Evolutionary conservation across 768 basidiomycete genomes (phyloP).

Genomic region (Leccinum uliginosum): DNA sequence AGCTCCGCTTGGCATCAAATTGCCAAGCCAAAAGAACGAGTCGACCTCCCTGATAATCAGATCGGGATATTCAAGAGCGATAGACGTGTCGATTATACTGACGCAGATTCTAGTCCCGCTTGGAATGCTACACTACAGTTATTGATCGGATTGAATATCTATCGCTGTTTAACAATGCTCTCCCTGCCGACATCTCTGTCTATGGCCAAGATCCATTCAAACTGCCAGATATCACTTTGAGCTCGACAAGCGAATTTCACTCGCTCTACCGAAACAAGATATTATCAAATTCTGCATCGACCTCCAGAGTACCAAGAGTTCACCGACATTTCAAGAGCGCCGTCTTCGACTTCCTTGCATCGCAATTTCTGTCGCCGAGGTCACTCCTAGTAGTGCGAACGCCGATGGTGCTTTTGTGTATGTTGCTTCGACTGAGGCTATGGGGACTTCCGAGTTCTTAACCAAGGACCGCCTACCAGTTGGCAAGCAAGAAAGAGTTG

Average conservation of each 20-base stretch:
- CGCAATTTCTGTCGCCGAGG: conserved; percentile 1
- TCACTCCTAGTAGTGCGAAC: neutral
- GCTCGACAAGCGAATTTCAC: neutral
- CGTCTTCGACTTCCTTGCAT: conserved; percentile 11
- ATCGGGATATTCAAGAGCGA: conserved; percentile 15
- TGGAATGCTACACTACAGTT: conserved; percentile 8
- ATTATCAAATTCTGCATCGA: neutral
- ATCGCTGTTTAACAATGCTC: conserved; percentile 12
- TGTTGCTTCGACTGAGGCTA: neutral
- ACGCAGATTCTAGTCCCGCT: conserved; percentile 5
- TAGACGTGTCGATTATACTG: neutral
- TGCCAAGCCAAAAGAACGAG: conserved; percentile 5
- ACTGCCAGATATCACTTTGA: neutral
- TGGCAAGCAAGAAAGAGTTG: neutral
- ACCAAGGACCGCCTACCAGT: neutral
- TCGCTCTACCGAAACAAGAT: neutral
- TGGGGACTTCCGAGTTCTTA: neutral
- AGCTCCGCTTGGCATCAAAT: conserved; percentile 10
- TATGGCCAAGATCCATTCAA: conserved; percentile 1
- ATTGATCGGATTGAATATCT: conserved; percentile 17
- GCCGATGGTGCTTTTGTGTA: neutral
- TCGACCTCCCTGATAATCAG: conserved; percentile 7
- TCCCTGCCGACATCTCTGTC: conserved; percentile 13
- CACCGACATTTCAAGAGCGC: conserved; percentile 1
- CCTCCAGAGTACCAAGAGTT: neutral